Conservation (phyloP, 2,329 filamentous ascomycete genomes). For the Colletotrichum orbiculare region DNA sequence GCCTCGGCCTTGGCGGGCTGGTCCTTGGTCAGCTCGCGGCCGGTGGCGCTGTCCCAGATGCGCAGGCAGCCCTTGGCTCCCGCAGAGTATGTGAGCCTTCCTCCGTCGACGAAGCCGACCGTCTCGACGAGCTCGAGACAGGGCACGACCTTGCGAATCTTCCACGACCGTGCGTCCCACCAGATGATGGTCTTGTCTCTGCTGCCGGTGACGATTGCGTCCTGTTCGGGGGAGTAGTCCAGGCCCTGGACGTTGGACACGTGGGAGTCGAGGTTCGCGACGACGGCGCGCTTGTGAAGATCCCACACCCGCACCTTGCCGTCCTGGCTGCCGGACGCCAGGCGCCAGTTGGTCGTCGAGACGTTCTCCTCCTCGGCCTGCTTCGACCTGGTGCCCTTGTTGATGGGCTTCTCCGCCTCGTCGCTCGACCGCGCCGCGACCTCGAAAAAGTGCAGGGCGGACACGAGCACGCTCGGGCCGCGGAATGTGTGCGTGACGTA, state of each 20-base stretch:
- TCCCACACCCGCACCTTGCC: slow-evolving; percentile 94
- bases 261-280: slow-evolving; percentile 87
- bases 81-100: slow-evolving; percentile 81
- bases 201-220: slow-evolving; percentile 83
- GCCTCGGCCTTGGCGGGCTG: slow-evolving; percentile 71
- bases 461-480: slow-evolving; percentile 90
- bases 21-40: slow-evolving; percentile 81
- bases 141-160: slow-evolving; percentile 81
- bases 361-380: slow-evolving; percentile 50
- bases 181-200: slow-evolving; percentile 94
- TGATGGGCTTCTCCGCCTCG: slow-evolving; percentile 53
- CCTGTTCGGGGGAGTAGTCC: slow-evolving; percentile 80
- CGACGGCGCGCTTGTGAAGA: slow-evolving; percentile 81
- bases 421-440: slow-evolving; percentile 60
- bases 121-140: slow-evolving; percentile 88
- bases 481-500: slow-evolving; percentile 96
- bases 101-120: slow-evolving; percentile 80
- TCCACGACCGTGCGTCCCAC: slow-evolving; percentile 91
- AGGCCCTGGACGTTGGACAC: slow-evolving; percentile 93
- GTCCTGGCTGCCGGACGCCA: slow-evolving; percentile 94
- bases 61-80: slow-evolving; percentile 86
- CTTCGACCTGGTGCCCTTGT: slow-evolving; percentile 57
- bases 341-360: slow-evolving; percentile 71
- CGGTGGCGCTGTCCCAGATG: slow-evolving; percentile 83
- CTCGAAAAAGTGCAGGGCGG: slow-evolving; percentile 92